Percentiles rank a stretch among this genome's conserved stretches.
phyloP scores from a whole-genome alignment of 129 eudicot genomes.

The Flaveria robusta region DNA sequence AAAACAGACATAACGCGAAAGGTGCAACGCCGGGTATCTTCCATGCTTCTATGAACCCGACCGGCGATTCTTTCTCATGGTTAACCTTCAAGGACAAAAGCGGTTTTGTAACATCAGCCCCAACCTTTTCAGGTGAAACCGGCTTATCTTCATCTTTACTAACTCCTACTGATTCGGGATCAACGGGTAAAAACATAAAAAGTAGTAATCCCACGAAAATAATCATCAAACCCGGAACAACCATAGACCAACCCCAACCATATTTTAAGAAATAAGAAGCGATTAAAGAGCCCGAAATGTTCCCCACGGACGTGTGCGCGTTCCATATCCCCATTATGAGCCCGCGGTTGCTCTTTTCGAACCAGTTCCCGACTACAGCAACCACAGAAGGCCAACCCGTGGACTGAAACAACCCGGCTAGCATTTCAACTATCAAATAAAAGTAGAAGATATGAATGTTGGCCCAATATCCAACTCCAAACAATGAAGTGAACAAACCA shows the following conservation, averaged over 20 bases:
- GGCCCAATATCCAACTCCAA: slow-evolving; percentile 90
- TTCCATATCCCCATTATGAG: slow-evolving; percentile 98
- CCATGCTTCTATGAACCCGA: slow-evolving; percentile 92
- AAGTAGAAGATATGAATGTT: slow-evolving; percentile 72
- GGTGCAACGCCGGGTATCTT: slow-evolving; percentile 96
- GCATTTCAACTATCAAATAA: slow-evolving; percentile 79
- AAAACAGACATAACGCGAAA: slow-evolving; percentile 88
- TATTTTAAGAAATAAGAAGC: slow-evolving; percentile 77
- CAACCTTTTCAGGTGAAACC: slow-evolving; percentile 37
- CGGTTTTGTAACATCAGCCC: slow-evolving; percentile 52
- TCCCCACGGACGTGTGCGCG: slow-evolving; percentile 88
- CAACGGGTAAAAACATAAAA: slow-evolving; percentile 62
- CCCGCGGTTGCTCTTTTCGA: slow-evolving; percentile 82
- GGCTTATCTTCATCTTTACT: slow-evolving; percentile 43
- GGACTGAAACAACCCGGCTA: slow-evolving; percentile 91
- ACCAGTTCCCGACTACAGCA: slow-evolving; percentile 96
- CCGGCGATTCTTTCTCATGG: slow-evolving; percentile 48
- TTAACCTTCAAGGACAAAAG: slow-evolving; percentile 38
- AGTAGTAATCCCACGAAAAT: slow-evolving; percentile 58
- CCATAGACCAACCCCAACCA: slow-evolving; percentile 99
- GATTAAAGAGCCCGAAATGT: slow-evolving; percentile 78
- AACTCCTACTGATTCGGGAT: slow-evolving; percentile 69
- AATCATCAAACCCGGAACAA: slow-evolving; percentile 78
- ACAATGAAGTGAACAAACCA: slow-evolving; percentile 80
- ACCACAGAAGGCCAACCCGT: slow-evolving; percentile 99